Conservation (phyloP, 129 eudicot species). For the Pulicaria dysenterica region DNA sequence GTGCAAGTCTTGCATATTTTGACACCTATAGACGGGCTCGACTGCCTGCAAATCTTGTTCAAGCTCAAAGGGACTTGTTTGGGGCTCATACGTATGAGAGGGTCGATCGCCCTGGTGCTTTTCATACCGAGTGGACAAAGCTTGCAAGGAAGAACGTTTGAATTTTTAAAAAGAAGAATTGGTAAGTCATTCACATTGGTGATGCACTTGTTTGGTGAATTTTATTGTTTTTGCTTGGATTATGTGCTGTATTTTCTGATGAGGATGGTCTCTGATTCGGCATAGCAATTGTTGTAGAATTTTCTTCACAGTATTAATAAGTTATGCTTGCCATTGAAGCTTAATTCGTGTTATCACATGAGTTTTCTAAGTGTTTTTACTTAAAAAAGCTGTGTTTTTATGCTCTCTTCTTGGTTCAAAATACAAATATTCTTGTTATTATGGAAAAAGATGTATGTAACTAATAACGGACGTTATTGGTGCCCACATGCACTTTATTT, state of each 20-base stretch:
- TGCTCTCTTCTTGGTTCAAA: too few relatives aligned
- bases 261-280: slow-evolving; percentile 43
- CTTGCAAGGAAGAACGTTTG: slow-evolving; percentile 58
- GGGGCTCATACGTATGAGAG: slow-evolving; percentile 95
- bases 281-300: slow-evolving; percentile 50
- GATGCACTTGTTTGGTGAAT: slow-evolving; percentile 14
- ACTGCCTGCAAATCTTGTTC: slow-evolving; percentile 92
- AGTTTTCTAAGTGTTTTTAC: too few relatives aligned
- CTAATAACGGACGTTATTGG: too few relatives aligned
- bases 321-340: slow-evolving; percentile 36
- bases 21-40: slow-evolving; percentile 87
- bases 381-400: too few relatives aligned
- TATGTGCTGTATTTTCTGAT: slow-evolving; percentile 42
- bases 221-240: slow-evolving; percentile 43
- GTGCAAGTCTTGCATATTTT: slow-evolving; percentile 57
- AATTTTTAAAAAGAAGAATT: neutral
- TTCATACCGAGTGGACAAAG: slow-evolving; percentile 94
- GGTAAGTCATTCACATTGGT: slow-evolving; percentile 32
- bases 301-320: slow-evolving; percentile 42
- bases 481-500: too few relatives aligned
- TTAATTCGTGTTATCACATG: slow-evolving; percentile 1
- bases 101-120: slow-evolving; percentile 70
- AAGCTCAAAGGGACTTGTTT: slow-evolving; percentile 97
- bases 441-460: too few relatives aligned
- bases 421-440: too few relatives aligned